phyloP scores from a whole-genome alignment of 768 basidiomycete genomes.

The Hericium erinaceus region DNA sequence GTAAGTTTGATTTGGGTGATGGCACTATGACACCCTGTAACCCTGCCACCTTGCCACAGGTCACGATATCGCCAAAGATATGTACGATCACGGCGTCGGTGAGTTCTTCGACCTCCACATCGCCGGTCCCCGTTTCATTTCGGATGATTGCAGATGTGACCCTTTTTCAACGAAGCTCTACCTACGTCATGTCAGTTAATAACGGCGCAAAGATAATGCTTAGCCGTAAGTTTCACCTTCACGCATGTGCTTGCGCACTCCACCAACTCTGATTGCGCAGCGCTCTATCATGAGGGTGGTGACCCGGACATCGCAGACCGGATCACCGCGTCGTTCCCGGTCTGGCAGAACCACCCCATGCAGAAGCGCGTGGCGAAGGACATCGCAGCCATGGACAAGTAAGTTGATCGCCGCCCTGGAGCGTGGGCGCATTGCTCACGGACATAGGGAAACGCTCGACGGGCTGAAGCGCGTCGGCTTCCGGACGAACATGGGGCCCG shows the following conservation, averaged over 20 bases:
- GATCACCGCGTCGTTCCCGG: conserved; percentile 33
- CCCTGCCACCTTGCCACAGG: conserved; percentile 5
- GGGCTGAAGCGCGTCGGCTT: conserved; percentile 49
- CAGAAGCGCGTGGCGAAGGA: conserved; percentile 28
- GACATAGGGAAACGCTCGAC: conserved; percentile 37
- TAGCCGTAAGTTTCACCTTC: background rate
- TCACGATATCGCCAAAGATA: conserved; percentile 27
- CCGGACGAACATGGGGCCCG: conserved; percentile 37
- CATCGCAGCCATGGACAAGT: conserved; percentile 49
- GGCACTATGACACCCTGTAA: background rate
- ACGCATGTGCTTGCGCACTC: background rate
- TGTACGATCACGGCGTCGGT: conserved; percentile 19
- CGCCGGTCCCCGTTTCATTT: background rate
- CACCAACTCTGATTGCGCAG: background rate
- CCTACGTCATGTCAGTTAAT: conserved; percentile 26
- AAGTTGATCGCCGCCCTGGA: background rate
- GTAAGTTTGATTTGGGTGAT: background rate
- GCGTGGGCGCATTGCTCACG: background rate
- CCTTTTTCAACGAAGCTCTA: conserved; percentile 25
- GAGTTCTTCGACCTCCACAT: background rate
- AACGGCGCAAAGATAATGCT: conserved; percentile 13
- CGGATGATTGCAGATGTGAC: conserved; percentile 13
- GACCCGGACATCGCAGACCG: conserved; percentile 45
- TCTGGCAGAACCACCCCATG: conserved; percentile 14
- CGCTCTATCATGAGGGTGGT: conserved; percentile 9